Evolutionary conservation across 768 basidiomycete species (phyloP).

Genomic region (Hypsizygus marmoreus): DNA sequence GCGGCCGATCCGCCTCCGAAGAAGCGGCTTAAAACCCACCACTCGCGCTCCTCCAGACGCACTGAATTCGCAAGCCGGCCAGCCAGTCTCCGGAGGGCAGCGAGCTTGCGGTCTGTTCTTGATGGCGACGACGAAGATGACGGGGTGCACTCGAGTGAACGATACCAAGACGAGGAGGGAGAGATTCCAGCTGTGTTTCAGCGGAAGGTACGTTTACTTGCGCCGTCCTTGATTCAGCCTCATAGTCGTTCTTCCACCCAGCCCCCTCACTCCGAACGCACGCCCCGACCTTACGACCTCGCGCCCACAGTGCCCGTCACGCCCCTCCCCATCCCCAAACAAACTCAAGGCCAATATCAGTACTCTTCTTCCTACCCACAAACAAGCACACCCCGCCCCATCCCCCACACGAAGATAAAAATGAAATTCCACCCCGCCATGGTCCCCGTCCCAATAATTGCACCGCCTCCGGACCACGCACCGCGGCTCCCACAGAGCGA

Average conservation of each 20-base stretch:
- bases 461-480: conserved; percentile 45
- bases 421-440: neutral
- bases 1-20: no score
- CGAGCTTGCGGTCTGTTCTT: conserved; percentile 36
- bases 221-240: no score
- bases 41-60: no score
- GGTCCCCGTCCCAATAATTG: conserved; percentile 51
- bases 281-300: neutral
- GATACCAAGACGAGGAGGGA: neutral
- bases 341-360: no score
- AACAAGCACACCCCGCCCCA: neutral
- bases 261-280: neutral
- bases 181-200: neutral
- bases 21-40: no score
- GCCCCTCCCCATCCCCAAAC: no score
- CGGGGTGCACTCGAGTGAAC: conserved; percentile 12
- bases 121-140: conserved; percentile 10
- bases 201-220: neutral
- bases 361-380: no score
- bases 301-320: no score
- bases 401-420: neutral
- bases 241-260: no score
- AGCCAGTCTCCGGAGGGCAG: conserved; percentile 43
- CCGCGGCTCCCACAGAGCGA: conserved; percentile 32
- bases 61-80: conserved; percentile 28